Conservation (phyloP, 495 filamentous ascomycete species). For the Penicilliopsis zonata region DNA sequence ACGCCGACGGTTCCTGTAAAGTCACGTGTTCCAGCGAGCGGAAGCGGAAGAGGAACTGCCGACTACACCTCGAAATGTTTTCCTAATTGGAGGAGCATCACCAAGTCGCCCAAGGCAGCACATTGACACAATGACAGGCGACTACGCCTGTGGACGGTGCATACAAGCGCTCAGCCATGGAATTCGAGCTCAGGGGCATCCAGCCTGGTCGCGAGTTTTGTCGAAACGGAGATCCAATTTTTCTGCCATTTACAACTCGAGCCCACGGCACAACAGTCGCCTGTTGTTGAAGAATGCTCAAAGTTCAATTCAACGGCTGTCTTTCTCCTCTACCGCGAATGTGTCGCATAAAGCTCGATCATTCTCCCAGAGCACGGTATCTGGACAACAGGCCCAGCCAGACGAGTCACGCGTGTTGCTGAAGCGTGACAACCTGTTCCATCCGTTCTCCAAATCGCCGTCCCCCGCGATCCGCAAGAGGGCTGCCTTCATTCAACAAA, state of each 20-base stretch:
- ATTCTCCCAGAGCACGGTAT: conserved; percentile 14
- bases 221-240: conserved; percentile 12
- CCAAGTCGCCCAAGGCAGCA: conserved; percentile 5
- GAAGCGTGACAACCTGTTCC: conserved; percentile 76
- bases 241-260: conserved; percentile 20
- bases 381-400: conserved; percentile 11
- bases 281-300: conserved; percentile 6
- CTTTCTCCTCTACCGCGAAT: conserved; percentile 3
- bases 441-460: conserved; percentile 79
- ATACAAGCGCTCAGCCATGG: conserved; percentile 24
- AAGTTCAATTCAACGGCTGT: conserved; percentile 8
- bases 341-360: conserved; percentile 4
- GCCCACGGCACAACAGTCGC: conserved; percentile 15
- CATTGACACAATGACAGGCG: conserved; percentile 23
- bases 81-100: neutral
- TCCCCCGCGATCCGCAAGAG: conserved; percentile 71
- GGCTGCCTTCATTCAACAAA: conserved; percentile 78
- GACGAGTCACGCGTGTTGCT: conserved; percentile 41
- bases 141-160: conserved; percentile 32
- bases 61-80: conserved; percentile 4
- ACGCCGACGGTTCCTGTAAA: too few species aligned
- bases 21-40: too few species aligned
- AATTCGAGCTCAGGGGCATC: conserved; percentile 7
- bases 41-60: conserved; percentile 2
- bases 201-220: conserved; percentile 12